Evolutionary conservation across 352 stramenopile genomes (phyloP), one percentile per base, ranked within the genome.

Genomic region (Phytophthora sansomeana): DNA sequence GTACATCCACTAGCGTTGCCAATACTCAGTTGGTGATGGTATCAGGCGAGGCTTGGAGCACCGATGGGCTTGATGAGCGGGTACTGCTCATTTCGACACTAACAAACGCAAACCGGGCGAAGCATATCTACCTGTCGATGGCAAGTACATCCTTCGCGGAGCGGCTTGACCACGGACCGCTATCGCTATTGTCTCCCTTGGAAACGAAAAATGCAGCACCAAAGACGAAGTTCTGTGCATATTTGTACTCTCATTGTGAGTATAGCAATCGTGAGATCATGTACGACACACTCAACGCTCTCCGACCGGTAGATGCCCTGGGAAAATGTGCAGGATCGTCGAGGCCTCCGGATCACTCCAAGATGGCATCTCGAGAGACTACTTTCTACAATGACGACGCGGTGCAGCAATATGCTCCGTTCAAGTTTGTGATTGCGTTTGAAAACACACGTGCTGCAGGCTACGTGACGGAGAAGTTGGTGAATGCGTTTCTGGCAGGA

Each of bases 351-450:
- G 28, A 48, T 6, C 26, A 16, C 24, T 39, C 60, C 2, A 62
- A 47, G 29, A n/a, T 35, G n/a, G 39, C 21, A 11, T 57, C 51
- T 9, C 28, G 43, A 1, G 29, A 16, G 3, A 10, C 47, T 3
- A 16, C 19, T 5, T 78, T 54, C 33, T 74, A 74, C 53, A 69
- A 77, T 33, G 68, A 76, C 29, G 70, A 73, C 11, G 73, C 72
- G 2, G 67, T 84, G 4, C 17, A 42, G 0, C 63, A 54, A 4
- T 83, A 71, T 53, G 17, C 39, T 11, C 13, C 57, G 10, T 88
- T 80, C 72, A 76, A 76, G 49, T 89, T 91, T 33, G 80, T 82
- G 16, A 74, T 90, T 43, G 72, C 78, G 6, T 91, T 90, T 32
- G 77, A 91, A 33, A 85, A 87, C 55, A 46, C 59, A 2, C 41